Evolutionary conservation across 2,329 filamentous ascomycete species (phyloP), one percentile per base, ranked within the genome.

Genomic region (Aspergillus bombycis): DNA sequence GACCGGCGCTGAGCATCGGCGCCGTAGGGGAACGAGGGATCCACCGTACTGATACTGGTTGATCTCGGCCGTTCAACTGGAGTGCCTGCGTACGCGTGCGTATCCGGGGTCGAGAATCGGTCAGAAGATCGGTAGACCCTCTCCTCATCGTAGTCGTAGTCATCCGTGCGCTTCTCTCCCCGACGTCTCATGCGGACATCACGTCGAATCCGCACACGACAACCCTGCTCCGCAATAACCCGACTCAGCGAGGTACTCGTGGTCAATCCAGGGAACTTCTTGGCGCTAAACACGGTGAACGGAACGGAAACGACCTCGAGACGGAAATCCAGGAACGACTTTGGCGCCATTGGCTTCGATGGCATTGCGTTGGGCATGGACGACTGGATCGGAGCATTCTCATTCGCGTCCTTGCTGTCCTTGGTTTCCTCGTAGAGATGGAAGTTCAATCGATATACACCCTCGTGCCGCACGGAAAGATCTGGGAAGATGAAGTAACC

Each of bases 401-500:
- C 80, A 71, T 96, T 92, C 62, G 89, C 86, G 78, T 97, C 93
- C 77, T 90, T 89, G 63, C 86, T 82, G 62, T 96, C 90, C 83
- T 97, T 97, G 74, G 93, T 89, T 75, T 96, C 91, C 81, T 99
- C 95, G 72, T 95, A 98, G 38, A 99, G 82, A 72, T 93, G 94
- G 80, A 99, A 98, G 66, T 89, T 91, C 60, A 99, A 81, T n/a
- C 90, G 86, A 78, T 97, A 99, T 70, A 90, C 89, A 66, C 95
- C 95, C 79, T 99, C 95, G 74, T 99, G 94, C 62, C 95, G 90
- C 55, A 99, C 94, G 0, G 94, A 97, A 32, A 98, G 83, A 78
- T 99, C 95, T 3, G 95, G 95, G 77, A 99, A 99, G 77, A 99
- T 92, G 79, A 99, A 99, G 79, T 98, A 99, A 60, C 94, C 95